Conservation (phyloP, 108 stramenopile species). For the Cyclostephanos tholiformis region DNA sequence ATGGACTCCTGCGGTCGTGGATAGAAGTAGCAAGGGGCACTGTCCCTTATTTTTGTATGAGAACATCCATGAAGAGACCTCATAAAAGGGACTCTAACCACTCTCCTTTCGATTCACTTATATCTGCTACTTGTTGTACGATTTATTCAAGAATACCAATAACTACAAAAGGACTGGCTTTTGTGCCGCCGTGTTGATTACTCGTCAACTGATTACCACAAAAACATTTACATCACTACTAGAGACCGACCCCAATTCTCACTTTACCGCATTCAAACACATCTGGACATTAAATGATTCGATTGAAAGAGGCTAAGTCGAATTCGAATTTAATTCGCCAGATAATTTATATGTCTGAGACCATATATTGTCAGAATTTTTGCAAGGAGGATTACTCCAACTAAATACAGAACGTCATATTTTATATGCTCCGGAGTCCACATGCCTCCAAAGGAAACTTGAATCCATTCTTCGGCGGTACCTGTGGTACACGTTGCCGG, state of each 20-base stretch:
- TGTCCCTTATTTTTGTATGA: slow-evolving; percentile 69
- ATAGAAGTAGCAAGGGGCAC: slow-evolving; percentile 49
- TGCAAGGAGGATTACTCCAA: slow-evolving; percentile 46
- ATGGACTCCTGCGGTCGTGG: slow-evolving; percentile 65
- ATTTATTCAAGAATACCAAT: not conserved
- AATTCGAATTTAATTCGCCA: slow-evolving; percentile 45
- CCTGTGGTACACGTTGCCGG: slow-evolving; percentile 32
- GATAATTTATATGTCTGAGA: slow-evolving; percentile 57
- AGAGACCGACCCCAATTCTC: too few relatives aligned
- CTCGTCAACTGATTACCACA: too few relatives aligned
- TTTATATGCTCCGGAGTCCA: slow-evolving; percentile 56
- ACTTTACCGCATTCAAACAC: not conserved
- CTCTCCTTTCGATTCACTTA: not conserved
- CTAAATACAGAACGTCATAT: slow-evolving; percentile 53
- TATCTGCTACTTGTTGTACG: too few relatives aligned
- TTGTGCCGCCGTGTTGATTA: too few relatives aligned
- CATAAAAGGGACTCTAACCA: not conserved
- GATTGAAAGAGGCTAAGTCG: not conserved
- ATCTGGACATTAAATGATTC: not conserved
- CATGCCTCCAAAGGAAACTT: slow-evolving; percentile 56
- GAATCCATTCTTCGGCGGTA: slow-evolving; percentile 70
- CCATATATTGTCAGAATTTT: slow-evolving; percentile 52
- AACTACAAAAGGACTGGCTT: not conserved
- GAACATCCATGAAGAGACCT: slow-evolving; percentile 9
- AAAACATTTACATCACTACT: too few relatives aligned